Conservation (phyloP, 140 eudicot genomes). For the Flaveria floridana region DNA sequence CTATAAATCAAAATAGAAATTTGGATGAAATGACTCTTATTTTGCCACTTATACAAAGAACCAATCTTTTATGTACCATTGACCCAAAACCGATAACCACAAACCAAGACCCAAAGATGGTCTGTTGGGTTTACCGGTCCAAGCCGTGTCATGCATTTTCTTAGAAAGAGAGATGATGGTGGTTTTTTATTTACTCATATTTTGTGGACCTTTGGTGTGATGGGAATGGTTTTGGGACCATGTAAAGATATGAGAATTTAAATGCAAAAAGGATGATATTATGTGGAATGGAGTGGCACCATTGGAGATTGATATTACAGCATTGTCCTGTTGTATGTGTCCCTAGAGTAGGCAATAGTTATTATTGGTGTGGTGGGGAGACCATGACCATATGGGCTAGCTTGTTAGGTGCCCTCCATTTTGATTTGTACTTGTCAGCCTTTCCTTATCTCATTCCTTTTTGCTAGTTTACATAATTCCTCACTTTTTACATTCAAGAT, state of each 20-base stretch:
- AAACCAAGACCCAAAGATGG: slow-evolving; percentile 1
- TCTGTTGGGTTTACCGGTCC: neutral
- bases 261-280: slow-evolving; percentile 23
- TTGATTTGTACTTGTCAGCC: slow-evolving; percentile 43
- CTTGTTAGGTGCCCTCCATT: slow-evolving; percentile 25
- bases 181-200: neutral
- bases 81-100: neutral
- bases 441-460: slow-evolving; percentile 39
- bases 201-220: slow-evolving; percentile 34
- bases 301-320: slow-evolving; percentile 39
- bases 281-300: slow-evolving; percentile 25
- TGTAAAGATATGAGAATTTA: slow-evolving; percentile 27
- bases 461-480: slow-evolving; percentile 18
- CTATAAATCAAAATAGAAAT: neutral
- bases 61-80: neutral
- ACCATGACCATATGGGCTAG: slow-evolving; percentile 52
- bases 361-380: slow-evolving; percentile 51
- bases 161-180: slow-evolving; percentile 4
- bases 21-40: neutral
- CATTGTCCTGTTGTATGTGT: slow-evolving; percentile 39
- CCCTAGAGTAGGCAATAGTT: slow-evolving; percentile 30
- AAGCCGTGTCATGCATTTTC: neutral
- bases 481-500: neutral
- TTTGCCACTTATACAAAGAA: neutral
- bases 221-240: slow-evolving; percentile 35